These are phyloP conservation scores for Kalaharituber pfeilii DNA, from an alignment of 2,329 filamentous ascomycete species.

Conservation along the genomic window DNA sequence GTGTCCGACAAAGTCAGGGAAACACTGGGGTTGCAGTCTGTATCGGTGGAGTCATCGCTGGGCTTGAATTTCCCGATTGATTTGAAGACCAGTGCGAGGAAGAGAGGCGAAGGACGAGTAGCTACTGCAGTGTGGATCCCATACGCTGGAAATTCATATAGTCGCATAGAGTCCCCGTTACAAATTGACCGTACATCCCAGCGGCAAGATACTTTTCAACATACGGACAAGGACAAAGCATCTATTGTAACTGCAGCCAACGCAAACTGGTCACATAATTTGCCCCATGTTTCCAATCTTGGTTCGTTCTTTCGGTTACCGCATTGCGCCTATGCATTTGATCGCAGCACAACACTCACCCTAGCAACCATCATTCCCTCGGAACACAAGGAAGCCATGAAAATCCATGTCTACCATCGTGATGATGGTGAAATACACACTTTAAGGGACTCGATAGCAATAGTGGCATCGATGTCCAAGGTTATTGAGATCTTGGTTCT, in stretches of 20 bases:
- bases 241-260: too few relatives aligned
- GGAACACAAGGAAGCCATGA: neutral
- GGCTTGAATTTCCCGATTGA: neutral
- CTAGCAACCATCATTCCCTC: neutral
- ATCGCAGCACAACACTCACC: neutral
- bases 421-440: neutral
- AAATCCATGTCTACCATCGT: neutral
- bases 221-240: too few relatives aligned
- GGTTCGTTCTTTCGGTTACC: neutral
- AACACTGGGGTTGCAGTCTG: neutral
- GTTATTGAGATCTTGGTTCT: constrained; percentile 1
- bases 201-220: too few relatives aligned
- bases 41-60: neutral
- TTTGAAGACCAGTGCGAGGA: neutral
- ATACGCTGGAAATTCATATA: neutral
- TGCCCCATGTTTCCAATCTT: neutral
- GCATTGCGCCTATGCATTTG: neutral
- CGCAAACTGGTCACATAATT: too few relatives aligned
- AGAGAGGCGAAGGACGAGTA: neutral
- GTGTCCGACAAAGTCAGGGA: constrained; percentile 2
- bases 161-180: neutral
- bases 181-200: too few relatives aligned
- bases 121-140: neutral
- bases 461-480: neutral
- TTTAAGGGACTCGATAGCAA: neutral